phyloP scores from a whole-genome alignment of 805 yeast species.

The Schwanniomyces polymorphus region DNA sequence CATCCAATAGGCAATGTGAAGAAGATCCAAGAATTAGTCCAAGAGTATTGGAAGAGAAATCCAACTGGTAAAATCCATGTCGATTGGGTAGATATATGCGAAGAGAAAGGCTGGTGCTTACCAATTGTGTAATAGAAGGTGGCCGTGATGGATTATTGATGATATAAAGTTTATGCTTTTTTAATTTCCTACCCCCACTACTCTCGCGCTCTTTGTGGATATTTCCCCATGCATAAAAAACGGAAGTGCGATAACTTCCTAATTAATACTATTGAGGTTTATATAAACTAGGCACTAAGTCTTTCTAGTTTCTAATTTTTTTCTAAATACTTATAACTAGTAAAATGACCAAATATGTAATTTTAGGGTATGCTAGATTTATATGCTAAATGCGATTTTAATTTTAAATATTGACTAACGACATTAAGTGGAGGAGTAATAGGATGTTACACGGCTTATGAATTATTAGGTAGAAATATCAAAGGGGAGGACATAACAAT shows the following conservation, averaged over 20 bases:
- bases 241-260: not conserved
- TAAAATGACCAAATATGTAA: conserved; percentile 7
- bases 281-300: not conserved
- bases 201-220: no score
- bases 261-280: not conserved
- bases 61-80: conserved; percentile 11
- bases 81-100: conserved; percentile 26
- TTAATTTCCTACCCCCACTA: no score
- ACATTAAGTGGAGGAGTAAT: conserved; percentile 6
- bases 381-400: not conserved
- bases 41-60: conserved; percentile 20
- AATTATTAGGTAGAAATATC: conserved; percentile 12
- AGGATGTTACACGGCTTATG: conserved; percentile 9
- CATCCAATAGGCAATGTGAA: conserved; percentile 19
- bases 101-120: conserved; percentile 23
- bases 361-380: conserved; percentile 11
- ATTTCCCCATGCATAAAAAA: no score
- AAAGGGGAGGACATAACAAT: conserved; percentile 11
- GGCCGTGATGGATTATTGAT: no score
- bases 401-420: not conserved
- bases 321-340: not conserved
- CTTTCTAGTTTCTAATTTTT: no score
- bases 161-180: no score
- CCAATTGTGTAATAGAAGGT: not conserved
- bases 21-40: conserved; percentile 13